Evolutionary conservation across 2,329 filamentous ascomycete species (phyloP).

Genomic region (Septoria petroselini): DNA sequence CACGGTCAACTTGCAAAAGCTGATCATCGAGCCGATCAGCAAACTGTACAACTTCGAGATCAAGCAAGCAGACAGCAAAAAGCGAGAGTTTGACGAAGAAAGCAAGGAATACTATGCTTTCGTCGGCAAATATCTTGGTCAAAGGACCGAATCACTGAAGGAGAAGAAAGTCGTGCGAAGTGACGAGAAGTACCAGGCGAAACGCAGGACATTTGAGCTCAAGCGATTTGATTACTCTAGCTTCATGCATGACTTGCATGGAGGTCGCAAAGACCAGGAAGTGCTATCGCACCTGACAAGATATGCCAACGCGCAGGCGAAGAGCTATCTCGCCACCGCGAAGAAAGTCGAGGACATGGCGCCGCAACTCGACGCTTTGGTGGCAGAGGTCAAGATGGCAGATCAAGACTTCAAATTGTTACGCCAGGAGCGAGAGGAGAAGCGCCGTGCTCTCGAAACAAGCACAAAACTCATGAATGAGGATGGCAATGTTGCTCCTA

Average conservation of each 20-base stretch:
- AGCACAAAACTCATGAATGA: constrained; percentile 58
- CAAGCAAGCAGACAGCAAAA: constrained; percentile 95
- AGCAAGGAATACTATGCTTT: constrained; percentile 98
- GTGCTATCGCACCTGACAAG: constrained; percentile 90
- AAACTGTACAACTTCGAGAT: constrained; percentile 94
- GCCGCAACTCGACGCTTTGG: constrained; percentile 84
- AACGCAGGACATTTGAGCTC: constrained; percentile 90
- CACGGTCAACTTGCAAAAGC: constrained; percentile 76
- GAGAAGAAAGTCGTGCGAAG: constrained; percentile 95
- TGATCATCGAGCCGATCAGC: constrained; percentile 89
- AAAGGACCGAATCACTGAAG: constrained; percentile 91
- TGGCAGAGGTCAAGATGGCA: constrained; percentile 82
- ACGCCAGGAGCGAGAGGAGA: constrained; percentile 91
- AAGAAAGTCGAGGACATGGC: constrained; percentile 84
- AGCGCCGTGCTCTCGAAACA: constrained; percentile 84
- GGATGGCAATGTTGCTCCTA: constrained; percentile 32
- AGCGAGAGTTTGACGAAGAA: constrained; percentile 96
- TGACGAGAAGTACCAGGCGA: constrained; percentile 92
- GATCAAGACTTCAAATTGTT: constrained; percentile 98
- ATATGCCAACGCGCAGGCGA: constrained; percentile 87
- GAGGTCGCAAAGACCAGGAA: constrained; percentile 96
- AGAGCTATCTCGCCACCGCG: constrained; percentile 74
- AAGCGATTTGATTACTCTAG: constrained; percentile 98
- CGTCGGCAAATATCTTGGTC: constrained; percentile 90
- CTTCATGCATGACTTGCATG: constrained; percentile 98